phyloP scores from a whole-genome alignment of 768 basidiomycete genomes.

The Sporobolomyces pararoseus region DNA sequence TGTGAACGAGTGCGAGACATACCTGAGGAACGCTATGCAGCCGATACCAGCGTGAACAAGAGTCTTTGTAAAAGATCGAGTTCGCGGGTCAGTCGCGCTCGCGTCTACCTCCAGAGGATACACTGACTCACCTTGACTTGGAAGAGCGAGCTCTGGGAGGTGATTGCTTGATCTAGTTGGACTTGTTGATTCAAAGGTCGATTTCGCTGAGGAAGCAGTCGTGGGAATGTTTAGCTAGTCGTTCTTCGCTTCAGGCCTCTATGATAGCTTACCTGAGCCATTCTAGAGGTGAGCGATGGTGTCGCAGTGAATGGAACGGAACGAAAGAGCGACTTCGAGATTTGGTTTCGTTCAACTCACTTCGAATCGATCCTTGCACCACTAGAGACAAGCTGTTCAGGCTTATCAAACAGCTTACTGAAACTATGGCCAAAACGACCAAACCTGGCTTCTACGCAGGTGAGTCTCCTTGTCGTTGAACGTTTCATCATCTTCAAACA shows the following conservation, averaged over 20 bases:
- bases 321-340: not conserved
- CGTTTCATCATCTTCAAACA: not conserved
- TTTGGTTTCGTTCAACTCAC: too few relatives aligned
- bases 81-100: conserved; percentile 5
- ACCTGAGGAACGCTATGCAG: conserved; percentile 43
- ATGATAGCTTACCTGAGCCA: conserved; percentile 21
- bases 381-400: conserved; percentile 17
- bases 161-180: conserved; percentile 11
- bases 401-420: not conserved
- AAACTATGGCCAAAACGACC: conserved; percentile 4
- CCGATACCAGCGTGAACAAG: conserved; percentile 41
- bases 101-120: not conserved
- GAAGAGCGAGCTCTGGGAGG: not conserved
- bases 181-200: conserved; percentile 11
- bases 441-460: conserved; percentile 36
- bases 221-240: not conserved
- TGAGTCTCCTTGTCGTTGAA: conserved; percentile 7
- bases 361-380: too few relatives aligned
- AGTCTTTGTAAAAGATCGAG: not conserved
- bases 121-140: conserved; percentile 19
- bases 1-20: not conserved
- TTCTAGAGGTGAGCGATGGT: not conserved
- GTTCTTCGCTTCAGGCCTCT: not conserved
- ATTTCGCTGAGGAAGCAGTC: conserved; percentile 20
- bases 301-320: too few relatives aligned